These are phyloP conservation scores for Micromonas commoda DNA, from an alignment of 139 green algal species.

Conservation along the genomic window DNA sequence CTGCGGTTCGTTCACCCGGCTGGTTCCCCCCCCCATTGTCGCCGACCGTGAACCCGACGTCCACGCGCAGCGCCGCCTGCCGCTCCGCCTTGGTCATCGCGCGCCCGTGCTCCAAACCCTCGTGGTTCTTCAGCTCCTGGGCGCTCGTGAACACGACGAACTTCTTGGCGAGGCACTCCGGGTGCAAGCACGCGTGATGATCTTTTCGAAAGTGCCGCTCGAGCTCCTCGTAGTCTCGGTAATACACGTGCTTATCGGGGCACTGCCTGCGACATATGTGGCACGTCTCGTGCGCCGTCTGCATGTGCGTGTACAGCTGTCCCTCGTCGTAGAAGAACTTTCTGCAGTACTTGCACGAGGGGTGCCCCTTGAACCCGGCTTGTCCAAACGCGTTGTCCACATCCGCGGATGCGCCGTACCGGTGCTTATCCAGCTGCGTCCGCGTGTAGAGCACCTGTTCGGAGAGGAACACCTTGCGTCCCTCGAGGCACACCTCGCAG, in stretches of 20 bases:
- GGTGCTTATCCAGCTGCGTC: constrained; percentile 67
- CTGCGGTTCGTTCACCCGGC: too few species aligned
- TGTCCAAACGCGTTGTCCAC: constrained; percentile 43
- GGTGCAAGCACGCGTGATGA: constrained; percentile 78
- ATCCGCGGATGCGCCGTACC: neutral
- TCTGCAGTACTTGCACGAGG: constrained; percentile 56
- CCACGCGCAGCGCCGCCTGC: neutral
- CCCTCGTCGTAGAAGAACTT: constrained; percentile 74
- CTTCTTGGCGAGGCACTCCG: constrained; percentile 72
- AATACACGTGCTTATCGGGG: constrained; percentile 82
- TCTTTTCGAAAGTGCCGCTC: constrained; percentile 71
- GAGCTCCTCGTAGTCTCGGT: constrained; percentile 55
- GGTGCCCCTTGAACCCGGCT: constrained; percentile 81
- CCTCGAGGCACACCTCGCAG: constrained; percentile 83
- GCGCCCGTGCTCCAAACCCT: constrained; percentile 55
- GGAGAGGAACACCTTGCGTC: constrained; percentile 81
- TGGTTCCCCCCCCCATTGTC: too few species aligned
- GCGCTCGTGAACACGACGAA: constrained; percentile 84
- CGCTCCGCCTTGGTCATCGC: constrained; percentile 59
- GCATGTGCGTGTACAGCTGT: constrained; percentile 91
- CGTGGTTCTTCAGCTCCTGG: constrained; percentile 72
- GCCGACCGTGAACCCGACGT: neutral
- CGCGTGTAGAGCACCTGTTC: constrained; percentile 87
- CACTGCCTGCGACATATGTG: constrained; percentile 38
- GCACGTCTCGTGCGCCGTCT: constrained; percentile 55